A percentile compares a stretch with the other conserved stretches of the same genome.
Evolutionary conservation across 768 basidiomycete genomes (phyloP).

Genomic region (Pisolithus tinctorius): DNA sequence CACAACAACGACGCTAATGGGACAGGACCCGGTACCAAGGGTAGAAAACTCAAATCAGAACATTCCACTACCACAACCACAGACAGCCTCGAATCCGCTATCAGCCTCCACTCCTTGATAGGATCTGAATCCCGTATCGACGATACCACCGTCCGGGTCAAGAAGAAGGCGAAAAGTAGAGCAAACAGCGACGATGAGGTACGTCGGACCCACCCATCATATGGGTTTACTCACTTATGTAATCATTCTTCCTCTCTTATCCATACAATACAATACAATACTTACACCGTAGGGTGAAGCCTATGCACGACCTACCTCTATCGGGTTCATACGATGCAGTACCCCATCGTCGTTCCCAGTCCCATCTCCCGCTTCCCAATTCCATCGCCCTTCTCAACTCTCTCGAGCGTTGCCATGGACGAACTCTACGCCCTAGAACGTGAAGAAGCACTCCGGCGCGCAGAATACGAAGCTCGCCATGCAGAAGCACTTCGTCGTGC

Average conservation of each 20-base stretch:
- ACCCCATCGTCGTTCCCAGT: conserved; percentile 24
- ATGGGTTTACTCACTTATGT: neutral
- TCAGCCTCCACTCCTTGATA: conserved; percentile 21
- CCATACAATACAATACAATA: neutral
- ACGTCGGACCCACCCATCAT: conserved; percentile 20
- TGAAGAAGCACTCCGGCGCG: conserved; percentile 73
- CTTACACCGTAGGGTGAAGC: conserved; percentile 38
- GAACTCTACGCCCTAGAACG: conserved; percentile 87
- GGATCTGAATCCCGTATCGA: conserved; percentile 16
- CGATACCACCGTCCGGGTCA: conserved; percentile 34
- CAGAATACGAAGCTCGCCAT: conserved; percentile 79
- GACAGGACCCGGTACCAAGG: conserved; percentile 18
- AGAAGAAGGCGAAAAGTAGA: conserved; percentile 75
- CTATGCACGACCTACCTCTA: conserved; percentile 50
- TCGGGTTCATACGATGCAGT: conserved; percentile 39
- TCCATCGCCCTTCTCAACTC: conserved; percentile 54
- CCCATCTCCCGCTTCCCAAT: conserved; percentile 22
- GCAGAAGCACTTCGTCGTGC: conserved; percentile 62
- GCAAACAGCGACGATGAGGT: conserved; percentile 85
- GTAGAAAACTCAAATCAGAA: conserved; percentile 27
- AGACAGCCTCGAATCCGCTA: conserved; percentile 21
- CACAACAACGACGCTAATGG: conserved; percentile 58
- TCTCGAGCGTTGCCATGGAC: conserved; percentile 77
- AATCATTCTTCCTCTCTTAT: conserved; percentile 17
- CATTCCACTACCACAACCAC: conserved; percentile 7